Percentiles rank a stretch among this genome's conserved stretches.
Conservation (phyloP, 2,329 filamentous ascomycete species). For the Alternaria sp. region DNA sequence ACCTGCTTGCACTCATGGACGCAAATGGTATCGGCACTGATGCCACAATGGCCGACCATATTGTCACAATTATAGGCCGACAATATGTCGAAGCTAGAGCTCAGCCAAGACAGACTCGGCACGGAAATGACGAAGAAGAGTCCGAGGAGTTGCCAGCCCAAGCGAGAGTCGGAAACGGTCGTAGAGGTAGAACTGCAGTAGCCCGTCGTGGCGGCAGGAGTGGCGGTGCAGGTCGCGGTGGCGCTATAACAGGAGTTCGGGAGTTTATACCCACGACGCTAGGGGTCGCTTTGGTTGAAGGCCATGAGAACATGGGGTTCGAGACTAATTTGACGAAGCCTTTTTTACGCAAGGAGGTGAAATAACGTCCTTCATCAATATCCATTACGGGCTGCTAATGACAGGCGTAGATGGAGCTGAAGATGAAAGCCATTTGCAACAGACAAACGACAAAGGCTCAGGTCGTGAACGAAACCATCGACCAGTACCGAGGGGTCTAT, state of each 20-base stretch:
- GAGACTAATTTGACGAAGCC: slow-evolving; percentile 94
- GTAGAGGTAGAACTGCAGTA: slow-evolving; percentile 56
- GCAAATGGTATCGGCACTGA: slow-evolving; percentile 98
- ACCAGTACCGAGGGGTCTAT: slow-evolving; percentile 88
- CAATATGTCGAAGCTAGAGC: slow-evolving; percentile 77
- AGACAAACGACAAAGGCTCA: slow-evolving; percentile 76
- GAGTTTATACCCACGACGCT: slow-evolving; percentile 94
- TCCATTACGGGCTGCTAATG: slow-evolving; percentile 19
- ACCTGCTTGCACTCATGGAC: slow-evolving; percentile 96
- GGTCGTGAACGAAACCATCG: slow-evolving; percentile 82
- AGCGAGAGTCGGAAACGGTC: slow-evolving; percentile 50
- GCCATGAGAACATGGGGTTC: slow-evolving; percentile 92
- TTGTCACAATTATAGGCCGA: slow-evolving; percentile 90
- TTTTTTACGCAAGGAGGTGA: slow-evolving; percentile 85
- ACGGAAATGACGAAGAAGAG: slow-evolving; percentile 56
- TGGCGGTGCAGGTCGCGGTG: slow-evolving; percentile 41
- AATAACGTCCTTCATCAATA: slow-evolving; percentile 12
- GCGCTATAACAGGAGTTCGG: slow-evolving; percentile 61
- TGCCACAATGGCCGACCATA: slow-evolving; percentile 99
- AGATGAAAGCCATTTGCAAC: slow-evolving; percentile 96
- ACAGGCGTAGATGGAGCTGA: slow-evolving; percentile 76
- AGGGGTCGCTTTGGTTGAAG: slow-evolving; percentile 91
- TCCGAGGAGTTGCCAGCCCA: slow-evolving; percentile 29
- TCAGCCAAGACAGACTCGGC: slow-evolving; percentile 50
- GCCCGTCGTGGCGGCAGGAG: slow-evolving; percentile 52